Evolutionary conservation across 2,329 filamentous ascomycete genomes (phyloP).

Genomic region (Phyllosticta paracitricarpa): DNA sequence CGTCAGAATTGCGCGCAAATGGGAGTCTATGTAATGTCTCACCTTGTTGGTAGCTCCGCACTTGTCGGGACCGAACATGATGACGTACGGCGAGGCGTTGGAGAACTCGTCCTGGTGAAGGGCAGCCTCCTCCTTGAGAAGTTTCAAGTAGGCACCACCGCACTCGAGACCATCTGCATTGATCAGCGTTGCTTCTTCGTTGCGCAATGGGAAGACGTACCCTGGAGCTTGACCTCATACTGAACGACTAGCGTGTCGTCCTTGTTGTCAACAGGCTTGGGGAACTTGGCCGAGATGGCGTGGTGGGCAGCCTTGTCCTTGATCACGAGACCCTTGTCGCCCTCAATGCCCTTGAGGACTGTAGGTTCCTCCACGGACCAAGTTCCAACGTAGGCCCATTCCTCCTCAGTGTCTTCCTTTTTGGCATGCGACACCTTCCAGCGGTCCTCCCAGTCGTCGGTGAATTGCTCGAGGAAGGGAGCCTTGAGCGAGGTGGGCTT

Average conservation of each 20-base stretch:
- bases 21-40: constrained; percentile 14
- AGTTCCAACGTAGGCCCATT: constrained; percentile 95
- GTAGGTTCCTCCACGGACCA: constrained; percentile 94
- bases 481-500: constrained; percentile 84
- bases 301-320: constrained; percentile 98
- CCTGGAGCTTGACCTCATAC: constrained; percentile 98
- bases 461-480: constrained; percentile 97
- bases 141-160: constrained; percentile 98
- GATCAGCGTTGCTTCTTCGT: not conserved
- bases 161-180: constrained; percentile 79
- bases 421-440: constrained; percentile 96
- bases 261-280: constrained; percentile 94
- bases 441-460: constrained; percentile 83
- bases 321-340: constrained; percentile 92
- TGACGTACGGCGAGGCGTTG: constrained; percentile 93
- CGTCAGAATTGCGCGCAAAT: not conserved
- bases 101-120: constrained; percentile 97
- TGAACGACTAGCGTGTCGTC: constrained; percentile 94
- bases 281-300: constrained; percentile 98
- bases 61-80: constrained; percentile 99
- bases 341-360: constrained; percentile 83
- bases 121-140: constrained; percentile 93
- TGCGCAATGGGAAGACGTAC: constrained; percentile 44
- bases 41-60: constrained; percentile 99
- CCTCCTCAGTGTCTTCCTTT: constrained; percentile 77